Evolutionary conservation across 2,329 filamentous ascomycete species (phyloP).

Genomic region (Thyridium curvatum): DNA sequence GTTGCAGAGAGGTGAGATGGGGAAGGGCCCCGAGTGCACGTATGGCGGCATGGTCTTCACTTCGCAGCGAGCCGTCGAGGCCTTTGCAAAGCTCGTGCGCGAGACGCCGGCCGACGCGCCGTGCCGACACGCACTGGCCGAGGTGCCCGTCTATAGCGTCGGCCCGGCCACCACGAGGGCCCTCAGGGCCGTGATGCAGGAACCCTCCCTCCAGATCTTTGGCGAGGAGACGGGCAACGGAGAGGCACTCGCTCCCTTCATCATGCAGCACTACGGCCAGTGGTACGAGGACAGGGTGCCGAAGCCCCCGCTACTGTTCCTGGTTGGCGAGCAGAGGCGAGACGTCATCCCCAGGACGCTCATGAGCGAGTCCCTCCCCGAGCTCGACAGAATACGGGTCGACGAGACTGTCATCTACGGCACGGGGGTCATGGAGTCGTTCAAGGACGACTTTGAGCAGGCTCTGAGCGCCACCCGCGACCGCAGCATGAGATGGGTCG

Average conservation of each 20-base stretch:
- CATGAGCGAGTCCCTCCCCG: constrained; percentile 47
- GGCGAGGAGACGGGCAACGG: constrained; percentile 83
- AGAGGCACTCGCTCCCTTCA: constrained; percentile 69
- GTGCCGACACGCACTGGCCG: constrained; percentile 13
- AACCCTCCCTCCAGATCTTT: constrained; percentile 54
- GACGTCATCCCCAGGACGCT: constrained; percentile 85
- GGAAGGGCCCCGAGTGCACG: constrained; percentile 22
- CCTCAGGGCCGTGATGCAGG: constrained; percentile 48
- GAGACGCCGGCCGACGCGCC: constrained; percentile 34
- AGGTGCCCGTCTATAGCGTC: constrained; percentile 67
- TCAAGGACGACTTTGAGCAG: constrained; percentile 58
- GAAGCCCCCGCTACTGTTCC: constrained; percentile 68
- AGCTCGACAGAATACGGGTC: constrained; percentile 53
- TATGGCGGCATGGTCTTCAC: constrained; percentile 83
- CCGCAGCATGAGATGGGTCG: constrained; percentile 56
- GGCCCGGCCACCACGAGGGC: constrained; percentile 76
- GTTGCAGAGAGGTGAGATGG: constrained; percentile 38
- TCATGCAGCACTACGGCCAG: constrained; percentile 67
- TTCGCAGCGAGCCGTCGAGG: constrained; percentile 77
- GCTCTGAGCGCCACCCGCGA: constrained; percentile 39
- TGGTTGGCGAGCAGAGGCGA: constrained; percentile 82
- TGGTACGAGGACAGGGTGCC: constrained; percentile 35
- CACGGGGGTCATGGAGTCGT: constrained; percentile 75
- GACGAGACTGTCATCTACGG: constrained; percentile 82
- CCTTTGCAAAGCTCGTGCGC: constrained; percentile 58